Conservation (phyloP, 371 early-diverging fungal genomes). For the Mortierella sp. region DNA sequence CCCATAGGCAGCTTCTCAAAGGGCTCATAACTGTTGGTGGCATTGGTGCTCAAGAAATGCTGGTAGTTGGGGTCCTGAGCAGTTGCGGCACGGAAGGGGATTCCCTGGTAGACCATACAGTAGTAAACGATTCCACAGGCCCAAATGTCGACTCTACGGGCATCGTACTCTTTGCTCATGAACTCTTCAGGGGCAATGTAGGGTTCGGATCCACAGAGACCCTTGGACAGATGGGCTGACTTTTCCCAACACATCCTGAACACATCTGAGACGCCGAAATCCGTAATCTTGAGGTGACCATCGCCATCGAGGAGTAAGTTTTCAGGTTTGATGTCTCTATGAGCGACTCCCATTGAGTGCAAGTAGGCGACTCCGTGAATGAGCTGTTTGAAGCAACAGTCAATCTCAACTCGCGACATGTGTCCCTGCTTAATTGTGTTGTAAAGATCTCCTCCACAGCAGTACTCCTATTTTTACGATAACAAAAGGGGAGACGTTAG, state of each 20-base stretch:
- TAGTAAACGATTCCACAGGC: slow-evolving; percentile 88
- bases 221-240: slow-evolving; percentile 74
- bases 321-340: slow-evolving; percentile 91
- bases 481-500: not conserved
- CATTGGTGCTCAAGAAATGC: slow-evolving; percentile 68
- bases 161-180: slow-evolving; percentile 80
- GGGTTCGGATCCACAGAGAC: slow-evolving; percentile 90
- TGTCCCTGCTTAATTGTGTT: slow-evolving; percentile 78
- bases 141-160: slow-evolving; percentile 89
- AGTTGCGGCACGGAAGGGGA: slow-evolving; percentile 85
- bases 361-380: slow-evolving; percentile 91
- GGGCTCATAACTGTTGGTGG: slow-evolving; percentile 67
- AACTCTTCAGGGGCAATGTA: slow-evolving; percentile 94
- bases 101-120: slow-evolving; percentile 81
- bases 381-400: slow-evolving; percentile 95
- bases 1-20: slow-evolving; percentile 71
- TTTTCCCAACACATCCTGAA: slow-evolving; percentile 87
- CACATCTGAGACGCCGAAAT: slow-evolving; percentile 97
- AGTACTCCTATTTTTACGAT: slow-evolving; percentile 62
- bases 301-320: slow-evolving; percentile 90
- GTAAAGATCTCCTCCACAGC: slow-evolving; percentile 90
- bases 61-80: slow-evolving; percentile 73
- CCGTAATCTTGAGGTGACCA: slow-evolving; percentile 94
- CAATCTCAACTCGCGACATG: slow-evolving; percentile 82
- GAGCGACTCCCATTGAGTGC: slow-evolving; percentile 96